Percentiles rank a stretch among this genome's conserved stretches.
phyloP scores from a whole-genome alignment of 345 rosid genomes.

The Eucalyptus cloeziana region DNA sequence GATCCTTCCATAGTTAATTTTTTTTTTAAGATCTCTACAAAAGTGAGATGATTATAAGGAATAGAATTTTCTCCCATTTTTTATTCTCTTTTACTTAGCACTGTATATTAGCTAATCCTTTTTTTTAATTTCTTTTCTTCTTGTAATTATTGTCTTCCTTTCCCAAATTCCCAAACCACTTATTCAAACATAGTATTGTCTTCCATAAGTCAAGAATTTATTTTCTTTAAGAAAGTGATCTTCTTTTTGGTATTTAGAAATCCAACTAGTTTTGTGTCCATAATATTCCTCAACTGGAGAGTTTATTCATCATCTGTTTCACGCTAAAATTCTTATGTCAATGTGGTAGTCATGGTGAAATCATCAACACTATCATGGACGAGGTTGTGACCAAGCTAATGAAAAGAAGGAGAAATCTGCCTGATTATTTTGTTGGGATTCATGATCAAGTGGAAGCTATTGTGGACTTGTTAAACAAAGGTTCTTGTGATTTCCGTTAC shows the following conservation, averaged over 20 bases:
- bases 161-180: neutral
- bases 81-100: neutral
- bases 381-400: no score
- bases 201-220: neutral
- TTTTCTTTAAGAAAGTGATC: neutral
- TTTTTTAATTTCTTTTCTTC: no score
- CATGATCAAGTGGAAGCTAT: no score
- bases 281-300: no score
- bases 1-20: neutral
- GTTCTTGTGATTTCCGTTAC: no score
- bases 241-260: neutral
- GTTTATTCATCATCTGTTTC: no score
- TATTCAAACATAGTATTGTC: neutral
- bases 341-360: no score
- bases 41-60: neutral
- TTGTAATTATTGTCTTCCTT: neutral
- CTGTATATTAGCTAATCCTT: neutral
- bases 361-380: no score
- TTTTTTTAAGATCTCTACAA: neutral
- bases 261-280: neutral
- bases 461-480: no score
- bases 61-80: neutral
- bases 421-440: no score
- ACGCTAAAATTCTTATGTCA: no score
- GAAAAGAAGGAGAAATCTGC: no score